Percentiles rank a stretch among this genome's conserved stretches.
Evolutionary conservation across 1,284 basidiomycete species (phyloP).

Genomic region (Fistulinella cinereoalba): DNA sequence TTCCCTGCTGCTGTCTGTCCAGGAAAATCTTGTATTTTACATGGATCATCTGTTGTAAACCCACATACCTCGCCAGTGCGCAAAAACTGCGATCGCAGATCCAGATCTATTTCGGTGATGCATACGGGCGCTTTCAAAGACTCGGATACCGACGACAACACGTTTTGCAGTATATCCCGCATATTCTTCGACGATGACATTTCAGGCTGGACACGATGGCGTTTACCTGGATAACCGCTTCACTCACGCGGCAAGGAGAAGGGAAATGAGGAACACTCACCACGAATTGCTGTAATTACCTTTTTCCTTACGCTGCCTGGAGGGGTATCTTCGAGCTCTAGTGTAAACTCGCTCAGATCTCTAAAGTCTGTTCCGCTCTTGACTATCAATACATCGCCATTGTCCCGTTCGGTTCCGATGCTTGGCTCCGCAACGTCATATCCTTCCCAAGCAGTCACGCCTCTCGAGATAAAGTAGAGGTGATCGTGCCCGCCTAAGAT

Average conservation of each 20-base stretch:
- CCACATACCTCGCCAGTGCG: constrained; percentile 61
- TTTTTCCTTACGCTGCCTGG: constrained; percentile 64
- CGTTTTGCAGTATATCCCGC: constrained; percentile 56
- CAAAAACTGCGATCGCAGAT: constrained; percentile 74
- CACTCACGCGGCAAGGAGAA: background rate
- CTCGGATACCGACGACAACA: constrained; percentile 71
- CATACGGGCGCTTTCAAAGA: constrained; percentile 75
- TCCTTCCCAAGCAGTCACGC: constrained; percentile 70
- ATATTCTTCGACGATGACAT: constrained; percentile 61
- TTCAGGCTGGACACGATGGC: constrained; percentile 60
- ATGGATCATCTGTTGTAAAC: background rate
- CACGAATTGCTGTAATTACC: constrained; percentile 63
- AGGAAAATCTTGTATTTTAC: background rate
- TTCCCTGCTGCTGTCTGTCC: constrained; percentile 76
- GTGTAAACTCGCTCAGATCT: constrained; percentile 72
- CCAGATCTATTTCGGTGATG: constrained; percentile 64
- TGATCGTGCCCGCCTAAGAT: constrained; percentile 92
- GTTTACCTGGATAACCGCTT: constrained; percentile 46
- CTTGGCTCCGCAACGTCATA: constrained; percentile 55
- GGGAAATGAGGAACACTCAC: constrained; percentile 32
- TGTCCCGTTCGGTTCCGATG: constrained; percentile 74
- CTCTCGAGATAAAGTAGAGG: constrained; percentile 79
- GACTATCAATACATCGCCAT: constrained; percentile 69
- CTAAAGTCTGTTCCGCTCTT: constrained; percentile 93
- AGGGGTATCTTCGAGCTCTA: constrained; percentile 63